Conservation (phyloP, 306 rosid species). For the Canavalia gladiata region DNA sequence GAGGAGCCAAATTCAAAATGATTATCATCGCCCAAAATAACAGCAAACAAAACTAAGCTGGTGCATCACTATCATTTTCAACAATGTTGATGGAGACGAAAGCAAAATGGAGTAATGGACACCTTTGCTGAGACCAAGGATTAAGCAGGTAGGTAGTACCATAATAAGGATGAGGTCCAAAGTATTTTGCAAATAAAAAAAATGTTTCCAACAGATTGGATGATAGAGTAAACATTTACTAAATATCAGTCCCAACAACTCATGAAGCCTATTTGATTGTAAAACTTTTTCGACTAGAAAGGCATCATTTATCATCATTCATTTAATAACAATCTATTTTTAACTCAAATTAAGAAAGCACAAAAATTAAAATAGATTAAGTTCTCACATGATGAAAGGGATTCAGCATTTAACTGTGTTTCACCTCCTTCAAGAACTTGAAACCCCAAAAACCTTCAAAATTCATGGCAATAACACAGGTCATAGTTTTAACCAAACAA, state of each 20-base stretch:
- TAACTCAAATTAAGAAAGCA: conserved; percentile 33
- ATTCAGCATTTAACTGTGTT: conserved; percentile 56
- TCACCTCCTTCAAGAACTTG: conserved; percentile 71
- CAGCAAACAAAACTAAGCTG: conserved; percentile 9
- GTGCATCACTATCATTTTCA: not conserved
- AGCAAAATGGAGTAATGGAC: not conserved
- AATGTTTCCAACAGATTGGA: conserved; percentile 18
- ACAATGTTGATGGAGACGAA: conserved; percentile 11
- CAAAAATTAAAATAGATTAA: conserved; percentile 39
- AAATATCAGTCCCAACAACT: conserved; percentile 36
- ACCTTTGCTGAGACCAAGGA: not conserved
- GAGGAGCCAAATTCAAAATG: not conserved
- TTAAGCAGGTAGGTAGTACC: conserved; percentile 13
- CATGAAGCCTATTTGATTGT: not conserved
- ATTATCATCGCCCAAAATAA: not conserved
- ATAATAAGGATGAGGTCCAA: not conserved
- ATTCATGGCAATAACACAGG: conserved; percentile 34
- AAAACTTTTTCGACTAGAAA: conserved; percentile 25
- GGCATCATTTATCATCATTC: conserved; percentile 22
- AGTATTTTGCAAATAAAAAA: conserved; percentile 2
- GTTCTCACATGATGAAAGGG: conserved; percentile 68
- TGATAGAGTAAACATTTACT: conserved; percentile 9
- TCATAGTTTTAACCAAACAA: conserved; percentile 44
- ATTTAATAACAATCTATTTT: not conserved
- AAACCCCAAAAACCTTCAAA: conserved; percentile 85